Conservation (phyloP, 1,284 basidiomycete species). For the Puccinia triticina region DNA sequence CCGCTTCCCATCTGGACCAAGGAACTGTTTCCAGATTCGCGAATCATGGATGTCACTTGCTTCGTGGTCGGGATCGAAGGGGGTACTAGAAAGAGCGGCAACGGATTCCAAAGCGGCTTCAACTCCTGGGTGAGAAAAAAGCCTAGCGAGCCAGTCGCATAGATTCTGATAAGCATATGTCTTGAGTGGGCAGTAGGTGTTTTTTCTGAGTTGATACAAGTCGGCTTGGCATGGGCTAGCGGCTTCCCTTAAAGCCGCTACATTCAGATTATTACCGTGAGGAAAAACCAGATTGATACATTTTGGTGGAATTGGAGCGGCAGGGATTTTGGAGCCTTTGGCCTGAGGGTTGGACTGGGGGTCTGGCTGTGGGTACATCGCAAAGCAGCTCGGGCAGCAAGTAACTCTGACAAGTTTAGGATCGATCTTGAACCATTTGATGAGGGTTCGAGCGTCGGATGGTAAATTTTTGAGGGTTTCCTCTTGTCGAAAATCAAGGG, state of each 20-base stretch:
- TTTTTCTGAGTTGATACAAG: not conserved
- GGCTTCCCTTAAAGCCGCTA: not conserved
- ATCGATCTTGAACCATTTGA: slow-evolving; percentile 18
- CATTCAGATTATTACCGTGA: not conserved
- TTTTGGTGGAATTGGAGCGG: not conserved
- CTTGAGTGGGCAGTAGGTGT: not conserved
- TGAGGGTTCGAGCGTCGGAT: not conserved
- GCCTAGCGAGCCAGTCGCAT: slow-evolving; percentile 32
- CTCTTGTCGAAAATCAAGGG: not conserved
- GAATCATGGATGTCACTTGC: slow-evolving; percentile 36
- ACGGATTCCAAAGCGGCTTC: not conserved
- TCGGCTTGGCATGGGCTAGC: not conserved
- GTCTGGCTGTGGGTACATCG: slow-evolving; percentile 14
- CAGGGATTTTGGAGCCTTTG: no score
- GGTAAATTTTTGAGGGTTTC: not conserved
- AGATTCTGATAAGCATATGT: slow-evolving; percentile 26
- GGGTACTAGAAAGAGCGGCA: not conserved
- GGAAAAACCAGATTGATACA: slow-evolving; percentile 19
- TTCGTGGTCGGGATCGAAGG: slow-evolving; percentile 1
- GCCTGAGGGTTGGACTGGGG: no score
- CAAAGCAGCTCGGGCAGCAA: slow-evolving; percentile 22
- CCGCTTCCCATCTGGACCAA: slow-evolving; percentile 22
- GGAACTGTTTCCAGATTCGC: slow-evolving; percentile 26
- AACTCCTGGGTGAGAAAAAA: slow-evolving; percentile 18
- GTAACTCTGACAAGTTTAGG: not conserved